Evolutionary conservation across 2,329 filamentous ascomycete genomes (phyloP), one percentile per base, ranked within the genome.

Genomic region (Leptographium wingfieldii): DNA sequence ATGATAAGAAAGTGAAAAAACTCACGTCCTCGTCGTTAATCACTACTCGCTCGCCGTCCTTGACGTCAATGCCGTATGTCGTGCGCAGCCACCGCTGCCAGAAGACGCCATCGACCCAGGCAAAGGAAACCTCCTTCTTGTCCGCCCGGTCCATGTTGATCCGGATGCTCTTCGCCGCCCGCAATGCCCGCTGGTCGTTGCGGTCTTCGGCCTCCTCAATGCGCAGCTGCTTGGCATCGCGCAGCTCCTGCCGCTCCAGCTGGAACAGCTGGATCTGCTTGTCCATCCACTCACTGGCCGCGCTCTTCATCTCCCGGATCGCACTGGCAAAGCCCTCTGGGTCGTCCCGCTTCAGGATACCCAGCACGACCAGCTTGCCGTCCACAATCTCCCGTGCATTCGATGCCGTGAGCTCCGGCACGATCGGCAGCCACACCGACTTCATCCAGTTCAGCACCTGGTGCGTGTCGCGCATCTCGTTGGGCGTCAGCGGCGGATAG

Each of bases 21-120:
- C 89, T 87, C 78, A 95, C 91, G 72, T 95, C 91, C 77, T 97
- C 90, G 67, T 99, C 94, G 66, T 96, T 96, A 74, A 99, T 94
- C 61, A 99, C 87, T 59, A 99, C 89, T 63, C 90, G 84, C 72
- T 97, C 94, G 55, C 92, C 92, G 63, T 94, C 85, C 69, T 82
- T 85, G 63, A 94, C 85, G 67, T 95, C 88, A 66, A 97, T 87
- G 59, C 92, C 92, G 69, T 95, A 99, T 0, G 92, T 96, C n/a
- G 87, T 92, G 66, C 87, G 82, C 65, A 99, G 84, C 94, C 94
- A 99, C 63, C 92, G 83, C 73, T 97, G 92, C 94, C 94, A 99
- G 73, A 97, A 97, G 9, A 90, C 83, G 57, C 92, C 91, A 70
- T 99, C 94, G 14, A 97, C 90, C 94, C 94, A 99, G 14, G 94